Percentiles rank a stretch among this genome's conserved stretches.
Evolutionary conservation across 441 rosid species (phyloP).

Genomic region (Gossypium trilobum): DNA sequence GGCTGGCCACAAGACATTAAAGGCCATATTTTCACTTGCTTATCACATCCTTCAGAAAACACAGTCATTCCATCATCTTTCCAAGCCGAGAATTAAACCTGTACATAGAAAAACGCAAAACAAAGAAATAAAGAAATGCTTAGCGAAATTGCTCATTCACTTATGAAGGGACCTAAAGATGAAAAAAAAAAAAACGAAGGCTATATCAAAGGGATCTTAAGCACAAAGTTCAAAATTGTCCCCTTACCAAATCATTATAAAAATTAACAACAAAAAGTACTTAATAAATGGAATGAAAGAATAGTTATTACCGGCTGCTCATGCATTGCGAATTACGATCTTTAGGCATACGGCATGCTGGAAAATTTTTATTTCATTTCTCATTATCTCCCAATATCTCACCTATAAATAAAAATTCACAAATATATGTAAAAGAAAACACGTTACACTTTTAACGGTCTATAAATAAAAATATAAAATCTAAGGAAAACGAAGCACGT

Average conservation of each 20-base stretch:
- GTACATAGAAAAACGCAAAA: background rate
- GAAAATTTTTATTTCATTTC: conserved; percentile 38
- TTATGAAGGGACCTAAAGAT: background rate
- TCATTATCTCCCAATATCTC: conserved; percentile 82
- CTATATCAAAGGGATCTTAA: background rate
- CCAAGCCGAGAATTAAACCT: conserved; percentile 90
- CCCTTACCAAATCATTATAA: background rate
- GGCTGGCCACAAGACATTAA: conserved; percentile 72
- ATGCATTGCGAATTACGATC: conserved; percentile 51
- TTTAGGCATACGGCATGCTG: conserved; percentile 51
- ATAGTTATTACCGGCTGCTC: conserved; percentile 66
- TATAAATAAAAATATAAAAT: background rate
- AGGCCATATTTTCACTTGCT: conserved; percentile 60
- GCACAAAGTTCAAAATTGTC: background rate
- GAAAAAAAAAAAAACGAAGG: background rate
- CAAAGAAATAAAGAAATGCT: background rate
- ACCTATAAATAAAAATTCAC: conserved; percentile 33
- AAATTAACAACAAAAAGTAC: background rate
- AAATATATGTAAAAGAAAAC: background rate
- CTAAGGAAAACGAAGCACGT: background rate
- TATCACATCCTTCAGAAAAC: conserved; percentile 88
- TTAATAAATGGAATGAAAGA: background rate
- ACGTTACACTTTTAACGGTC: background rate
- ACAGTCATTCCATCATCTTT: conserved; percentile 92
- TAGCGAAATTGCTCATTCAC: background rate